These are phyloP conservation scores for Fusarium sp. DNA, from an alignment of 2,329 filamentous ascomycete species.

Conservation along the genomic window DNA sequence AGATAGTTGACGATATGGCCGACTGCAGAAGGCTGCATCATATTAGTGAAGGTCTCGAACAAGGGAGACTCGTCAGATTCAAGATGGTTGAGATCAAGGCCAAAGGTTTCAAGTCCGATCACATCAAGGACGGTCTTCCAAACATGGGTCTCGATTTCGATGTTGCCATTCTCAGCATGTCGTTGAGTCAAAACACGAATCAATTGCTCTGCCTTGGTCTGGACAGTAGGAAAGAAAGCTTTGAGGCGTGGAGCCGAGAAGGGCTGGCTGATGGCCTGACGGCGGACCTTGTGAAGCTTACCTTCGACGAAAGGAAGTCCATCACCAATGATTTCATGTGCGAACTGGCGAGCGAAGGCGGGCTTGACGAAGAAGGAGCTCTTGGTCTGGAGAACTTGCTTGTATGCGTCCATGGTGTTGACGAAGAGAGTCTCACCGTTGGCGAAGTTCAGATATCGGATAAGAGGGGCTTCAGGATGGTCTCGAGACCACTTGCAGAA, in stretches of 20 bases:
- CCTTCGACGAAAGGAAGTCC: slow-evolving; percentile 53
- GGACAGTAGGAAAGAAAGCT: slow-evolving; percentile 48
- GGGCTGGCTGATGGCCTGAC: slow-evolving; percentile 50
- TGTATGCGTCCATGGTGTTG: slow-evolving; percentile 43
- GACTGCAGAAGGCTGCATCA: slow-evolving; percentile 44
- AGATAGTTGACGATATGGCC: slow-evolving; percentile 49
- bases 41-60: slow-evolving; percentile 37
- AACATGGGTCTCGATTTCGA: slow-evolving; percentile 46
- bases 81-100: slow-evolving; percentile 52
- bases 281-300: slow-evolving; percentile 51
- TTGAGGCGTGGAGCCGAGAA: slow-evolving; percentile 50
- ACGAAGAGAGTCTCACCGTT: slow-evolving; percentile 45
- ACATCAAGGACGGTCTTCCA: slow-evolving; percentile 52
- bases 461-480: slow-evolving; percentile 45
- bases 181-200: slow-evolving; percentile 33
- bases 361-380: slow-evolving; percentile 46
- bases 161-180: slow-evolving; percentile 19
- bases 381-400: slow-evolving; percentile 46
- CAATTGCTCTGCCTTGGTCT: slow-evolving; percentile 51
- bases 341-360: slow-evolving; percentile 41
- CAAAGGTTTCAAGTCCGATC: slow-evolving; percentile 50
- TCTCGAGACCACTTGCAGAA: slow-evolving; percentile 47
- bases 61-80: slow-evolving; percentile 43
- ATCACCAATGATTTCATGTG: slow-evolving; percentile 45
- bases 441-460: slow-evolving; percentile 46